Base-by-base conservation (phyloP, 805 yeast species). In the Dipodascopsis tothii region DNA sequence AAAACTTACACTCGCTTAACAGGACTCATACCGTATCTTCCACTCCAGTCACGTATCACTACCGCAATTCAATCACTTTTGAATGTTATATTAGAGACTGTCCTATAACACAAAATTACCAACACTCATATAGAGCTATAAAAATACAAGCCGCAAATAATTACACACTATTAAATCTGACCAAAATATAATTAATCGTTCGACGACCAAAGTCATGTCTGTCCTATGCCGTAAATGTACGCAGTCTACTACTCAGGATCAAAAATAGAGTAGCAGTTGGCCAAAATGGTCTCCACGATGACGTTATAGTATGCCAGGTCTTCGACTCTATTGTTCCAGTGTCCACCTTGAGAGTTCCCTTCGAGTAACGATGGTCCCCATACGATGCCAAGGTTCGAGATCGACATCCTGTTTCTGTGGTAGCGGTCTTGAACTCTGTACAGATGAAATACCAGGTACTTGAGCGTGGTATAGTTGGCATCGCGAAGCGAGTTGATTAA, bases 351-450 rank as follows among this genome's bases (percentile, higher is more conserved):
- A 20, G 75, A 74, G 45, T 75, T 77, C 55, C 77, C 77, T 17
- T 80, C 74, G 61, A 92, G 72, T 41, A 92, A 65, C 2, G 84
- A 84, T 17, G 95, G 95, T 0, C 96, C 96, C 98, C 98, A 92
- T 32, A 90, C 87, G 33, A 85, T 84, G 37, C 94, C 84, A 56
- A 92, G 63, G 47, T 83, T 81, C 57, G 81, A 80, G 45, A 80
- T 71, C 37, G 78, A 78, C 98, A 92, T 92, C 60, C 92, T 73
- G 60, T 87, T 86, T 28, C 64, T 55, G 18, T 71, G 70, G 56
- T 79, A 80, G 44, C 78, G 70, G 22, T 73, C 72, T 32, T 81
- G 77, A 11, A 92, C 80, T 44, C 81, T 75, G 50, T 81, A 78
- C 49, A 92, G 74, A 62, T 92, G 99, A 71, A 90, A 85, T 1